A percentile compares a stretch with the other conserved stretches of the same genome.
Conservation (phyloP, 805 yeast species). For the Starmerella lactis-condensi region DNA sequence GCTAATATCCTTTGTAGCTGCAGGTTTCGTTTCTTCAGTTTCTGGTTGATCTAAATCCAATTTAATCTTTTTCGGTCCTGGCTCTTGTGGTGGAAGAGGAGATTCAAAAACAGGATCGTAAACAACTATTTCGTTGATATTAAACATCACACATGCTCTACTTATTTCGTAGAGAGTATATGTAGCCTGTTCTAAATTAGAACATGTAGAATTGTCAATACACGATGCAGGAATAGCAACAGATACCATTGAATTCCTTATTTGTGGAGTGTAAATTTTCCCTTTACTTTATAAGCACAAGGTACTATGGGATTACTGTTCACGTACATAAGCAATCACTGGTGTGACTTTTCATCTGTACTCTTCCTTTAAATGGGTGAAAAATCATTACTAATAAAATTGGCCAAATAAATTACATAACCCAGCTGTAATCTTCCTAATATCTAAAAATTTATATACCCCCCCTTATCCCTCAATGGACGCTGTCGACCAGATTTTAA, state of each 20-base stretch:
- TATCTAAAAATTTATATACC: background rate
- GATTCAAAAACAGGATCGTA: too few relatives aligned
- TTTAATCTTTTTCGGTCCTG: slow-evolving; percentile 20
- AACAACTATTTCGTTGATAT: slow-evolving; percentile 57
- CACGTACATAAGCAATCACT: too few relatives aligned
- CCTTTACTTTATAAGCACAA: too few relatives aligned
- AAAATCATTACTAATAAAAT: too few relatives aligned
- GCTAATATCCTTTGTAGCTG: slow-evolving; percentile 10
- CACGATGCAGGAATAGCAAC: slow-evolving; percentile 59
- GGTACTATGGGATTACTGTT: too few relatives aligned
- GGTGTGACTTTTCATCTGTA: too few relatives aligned
- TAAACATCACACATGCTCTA: slow-evolving; percentile 47
- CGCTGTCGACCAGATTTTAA: slow-evolving; percentile 14
- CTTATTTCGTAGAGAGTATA: slow-evolving; percentile 61
- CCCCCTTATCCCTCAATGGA: slow-evolving; percentile 15
- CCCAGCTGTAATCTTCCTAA: background rate
- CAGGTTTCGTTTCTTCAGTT: slow-evolving; percentile 9
- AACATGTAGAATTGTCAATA: slow-evolving; percentile 36
- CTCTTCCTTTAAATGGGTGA: too few relatives aligned
- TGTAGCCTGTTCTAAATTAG: slow-evolving; percentile 55
- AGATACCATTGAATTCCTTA: slow-evolving; percentile 17
- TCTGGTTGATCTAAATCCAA: slow-evolving; percentile 15
- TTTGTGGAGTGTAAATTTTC: too few relatives aligned
- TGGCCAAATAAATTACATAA: too few relatives aligned
- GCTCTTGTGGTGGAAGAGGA: slow-evolving; percentile 21